Evolutionary conservation across 176 grass and related monocot species (phyloP).

Genomic region (Microstegium vimineum): DNA sequence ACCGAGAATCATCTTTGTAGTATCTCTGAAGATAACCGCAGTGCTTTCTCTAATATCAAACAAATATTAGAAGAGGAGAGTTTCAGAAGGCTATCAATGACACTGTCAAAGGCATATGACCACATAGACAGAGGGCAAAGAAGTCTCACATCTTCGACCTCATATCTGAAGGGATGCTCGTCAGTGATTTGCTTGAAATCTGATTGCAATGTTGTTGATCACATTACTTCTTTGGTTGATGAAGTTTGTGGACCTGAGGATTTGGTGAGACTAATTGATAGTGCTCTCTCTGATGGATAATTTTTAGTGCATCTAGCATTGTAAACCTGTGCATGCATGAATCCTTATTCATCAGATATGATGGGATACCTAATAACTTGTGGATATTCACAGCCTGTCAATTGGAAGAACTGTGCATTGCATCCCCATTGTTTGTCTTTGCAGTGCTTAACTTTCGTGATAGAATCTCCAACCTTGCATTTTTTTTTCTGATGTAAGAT

Average conservation of each 20-base stretch:
- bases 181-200: conserved; percentile 39
- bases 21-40: conserved; percentile 61
- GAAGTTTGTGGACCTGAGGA: conserved; percentile 58
- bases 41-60: conserved; percentile 66
- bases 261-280: conserved; percentile 52
- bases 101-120: conserved; percentile 49
- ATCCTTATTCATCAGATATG: conserved; percentile 12
- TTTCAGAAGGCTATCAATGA: conserved; percentile 56
- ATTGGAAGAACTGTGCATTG: neutral
- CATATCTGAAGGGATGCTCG: conserved; percentile 34
- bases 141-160: neutral
- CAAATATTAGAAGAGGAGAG: conserved; percentile 61
- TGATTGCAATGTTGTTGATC: conserved; percentile 38
- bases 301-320: neutral
- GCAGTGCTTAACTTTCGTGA: neutral
- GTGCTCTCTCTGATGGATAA: conserved; percentile 19
- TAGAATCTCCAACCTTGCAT: neutral
- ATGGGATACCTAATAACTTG: neutral
- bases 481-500: neutral
- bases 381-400: neutral
- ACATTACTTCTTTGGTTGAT: conserved; percentile 27
- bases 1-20: conserved; percentile 50
- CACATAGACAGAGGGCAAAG: conserved; percentile 20
- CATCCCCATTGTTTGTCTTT: neutral
- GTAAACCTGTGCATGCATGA: neutral